A percentile compares a stretch with the other conserved stretches of the same genome.
phyloP scores from a whole-genome alignment of 1,284 basidiomycete genomes.

The Lentinula novae-zelandiae region DNA sequence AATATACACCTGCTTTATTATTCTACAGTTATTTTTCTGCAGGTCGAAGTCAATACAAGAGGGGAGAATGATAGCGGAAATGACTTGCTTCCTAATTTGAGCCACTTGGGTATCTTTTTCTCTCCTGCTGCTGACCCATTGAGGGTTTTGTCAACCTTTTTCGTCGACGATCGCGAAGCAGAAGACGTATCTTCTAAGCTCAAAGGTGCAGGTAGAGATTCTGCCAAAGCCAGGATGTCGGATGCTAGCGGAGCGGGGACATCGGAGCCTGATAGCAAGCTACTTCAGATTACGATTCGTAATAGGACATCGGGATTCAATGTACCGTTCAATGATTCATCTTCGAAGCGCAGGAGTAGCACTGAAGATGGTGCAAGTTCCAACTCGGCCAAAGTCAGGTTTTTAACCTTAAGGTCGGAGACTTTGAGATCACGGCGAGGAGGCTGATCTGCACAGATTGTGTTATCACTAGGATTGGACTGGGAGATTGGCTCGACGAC shows the following conservation, averaged over 20 bases:
- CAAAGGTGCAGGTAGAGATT: slow-evolving; percentile 59
- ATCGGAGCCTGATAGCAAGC: slow-evolving; percentile 34
- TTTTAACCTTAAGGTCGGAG: slow-evolving; percentile 66
- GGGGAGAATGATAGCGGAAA: slow-evolving; percentile 8
- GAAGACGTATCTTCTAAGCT: slow-evolving; percentile 23
- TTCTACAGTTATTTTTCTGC: background rate
- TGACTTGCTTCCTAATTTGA: slow-evolving; percentile 34
- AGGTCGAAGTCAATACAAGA: background rate
- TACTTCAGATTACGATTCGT: background rate
- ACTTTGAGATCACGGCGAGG: slow-evolving; percentile 80
- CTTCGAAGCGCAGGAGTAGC: slow-evolving; percentile 71
- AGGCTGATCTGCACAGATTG: slow-evolving; percentile 60
- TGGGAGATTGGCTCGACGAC: background rate
- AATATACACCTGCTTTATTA: background rate
- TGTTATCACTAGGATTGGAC: background rate
- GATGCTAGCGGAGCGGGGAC: slow-evolving; percentile 65
- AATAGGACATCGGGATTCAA: slow-evolving; percentile 13
- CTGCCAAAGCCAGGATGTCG: slow-evolving; percentile 49
- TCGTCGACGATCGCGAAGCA: slow-evolving; percentile 15
- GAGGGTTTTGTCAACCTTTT: background rate
- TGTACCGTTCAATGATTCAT: slow-evolving; percentile 67
- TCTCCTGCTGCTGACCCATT: slow-evolving; percentile 25
- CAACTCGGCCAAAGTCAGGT: slow-evolving; percentile 65
- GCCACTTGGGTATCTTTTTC: slow-evolving; percentile 73
- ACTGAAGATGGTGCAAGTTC: slow-evolving; percentile 79